Evolutionary conservation across 352 stramenopile genomes (phyloP).

Genomic region (Pythium oligandrum): DNA sequence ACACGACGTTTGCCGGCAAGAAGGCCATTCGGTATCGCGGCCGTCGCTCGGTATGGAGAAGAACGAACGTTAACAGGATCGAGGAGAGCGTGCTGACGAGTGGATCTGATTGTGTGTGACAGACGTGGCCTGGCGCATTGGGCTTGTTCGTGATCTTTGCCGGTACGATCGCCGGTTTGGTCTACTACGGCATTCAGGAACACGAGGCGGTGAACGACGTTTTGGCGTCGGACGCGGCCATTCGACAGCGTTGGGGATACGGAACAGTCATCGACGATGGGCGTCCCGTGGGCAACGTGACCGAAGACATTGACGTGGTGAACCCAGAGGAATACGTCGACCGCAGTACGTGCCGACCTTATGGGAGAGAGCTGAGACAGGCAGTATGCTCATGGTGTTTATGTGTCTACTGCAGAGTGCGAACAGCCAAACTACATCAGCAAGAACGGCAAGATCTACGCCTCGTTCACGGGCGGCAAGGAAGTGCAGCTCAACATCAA

Average conservation of each 20-base stretch:
- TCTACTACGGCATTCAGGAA: constrained; percentile 70
- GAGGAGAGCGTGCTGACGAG: neutral
- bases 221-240: constrained; percentile 41
- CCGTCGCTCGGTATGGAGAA: constrained; percentile 46
- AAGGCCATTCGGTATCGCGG: constrained; percentile 62
- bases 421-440: constrained; percentile 81
- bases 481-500: constrained; percentile 78
- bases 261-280: constrained; percentile 69
- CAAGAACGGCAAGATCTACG: constrained; percentile 70
- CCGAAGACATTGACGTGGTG: constrained; percentile 44
- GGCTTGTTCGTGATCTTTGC: constrained; percentile 51
- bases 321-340: constrained; percentile 76
- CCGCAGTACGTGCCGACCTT: constrained; percentile 21
- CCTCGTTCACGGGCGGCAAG: constrained; percentile 40
- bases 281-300: constrained; percentile 26
- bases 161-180: constrained; percentile 57
- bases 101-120: constrained; percentile 1
- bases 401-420: constrained; percentile 32
- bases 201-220: constrained; percentile 52
- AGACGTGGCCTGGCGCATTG: constrained; percentile 79
- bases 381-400: neutral
- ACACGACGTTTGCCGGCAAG: constrained; percentile 78
- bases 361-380: neutral
- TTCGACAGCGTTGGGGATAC: constrained; percentile 43
- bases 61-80: neutral